Conservation (phyloP, 257 asterid genomes). For the Ilex asprella region DNA sequence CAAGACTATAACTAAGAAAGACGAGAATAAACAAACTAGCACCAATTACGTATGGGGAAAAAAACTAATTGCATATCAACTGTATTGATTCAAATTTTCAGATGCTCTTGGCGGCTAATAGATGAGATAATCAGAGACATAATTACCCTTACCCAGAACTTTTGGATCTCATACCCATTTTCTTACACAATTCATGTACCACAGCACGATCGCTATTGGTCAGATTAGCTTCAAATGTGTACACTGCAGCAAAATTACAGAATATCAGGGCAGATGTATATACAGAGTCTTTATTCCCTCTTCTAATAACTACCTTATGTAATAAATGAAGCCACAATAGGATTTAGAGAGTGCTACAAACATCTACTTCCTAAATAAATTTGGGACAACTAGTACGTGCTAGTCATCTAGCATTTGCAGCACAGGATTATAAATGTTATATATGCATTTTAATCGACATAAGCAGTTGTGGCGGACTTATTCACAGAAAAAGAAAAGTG, state of each 20-base stretch:
- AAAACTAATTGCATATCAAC: no score
- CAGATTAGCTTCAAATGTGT: conserved; percentile 47
- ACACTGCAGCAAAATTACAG: conserved; percentile 36
- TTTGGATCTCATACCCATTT: conserved; percentile 68
- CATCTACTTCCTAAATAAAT: no score
- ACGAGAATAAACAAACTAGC: neutral
- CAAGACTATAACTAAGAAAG: neutral
- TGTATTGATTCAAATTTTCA: neutral
- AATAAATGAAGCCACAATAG: no score
- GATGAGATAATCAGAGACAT: neutral
- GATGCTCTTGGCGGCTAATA: neutral
- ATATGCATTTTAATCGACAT: no score
- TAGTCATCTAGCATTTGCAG: no score
- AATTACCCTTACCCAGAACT: conserved; percentile 59
- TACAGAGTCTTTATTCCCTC: neutral
- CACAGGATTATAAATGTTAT: no score
- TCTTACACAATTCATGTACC: conserved; percentile 52
- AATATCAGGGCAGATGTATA: neutral
- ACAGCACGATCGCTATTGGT: conserved; percentile 50
- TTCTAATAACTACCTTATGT: no score
- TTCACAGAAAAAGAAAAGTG: no score
- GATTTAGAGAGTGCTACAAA: no score
- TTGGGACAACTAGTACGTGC: no score
- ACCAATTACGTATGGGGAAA: neutral
- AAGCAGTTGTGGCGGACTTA: no score